Conservation (phyloP, 2,329 filamentous ascomycete genomes). For the Falciphora oryzae region DNA sequence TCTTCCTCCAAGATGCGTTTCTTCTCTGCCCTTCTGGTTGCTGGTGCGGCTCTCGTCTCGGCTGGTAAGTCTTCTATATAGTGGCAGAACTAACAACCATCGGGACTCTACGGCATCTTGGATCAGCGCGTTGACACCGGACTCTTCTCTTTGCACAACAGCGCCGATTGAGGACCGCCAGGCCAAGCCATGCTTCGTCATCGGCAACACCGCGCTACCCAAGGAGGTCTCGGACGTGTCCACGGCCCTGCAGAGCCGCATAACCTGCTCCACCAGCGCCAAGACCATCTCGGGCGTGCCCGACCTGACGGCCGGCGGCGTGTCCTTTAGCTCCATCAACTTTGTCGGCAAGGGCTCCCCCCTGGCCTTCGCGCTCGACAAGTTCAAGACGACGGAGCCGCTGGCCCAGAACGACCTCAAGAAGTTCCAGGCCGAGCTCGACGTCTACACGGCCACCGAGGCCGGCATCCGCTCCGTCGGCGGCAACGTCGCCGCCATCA, state of each 20-base stretch:
- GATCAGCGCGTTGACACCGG: neutral
- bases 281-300: slow-evolving; percentile 49
- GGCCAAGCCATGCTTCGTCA: slow-evolving; percentile 41
- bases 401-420: slow-evolving; percentile 44
- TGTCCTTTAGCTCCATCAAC: slow-evolving; percentile 50
- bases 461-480: slow-evolving; percentile 49
- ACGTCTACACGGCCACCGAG: slow-evolving; percentile 55
- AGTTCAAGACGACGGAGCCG: slow-evolving; percentile 45
- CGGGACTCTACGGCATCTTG: neutral
- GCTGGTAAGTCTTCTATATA: neutral
- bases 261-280: slow-evolving; percentile 42
- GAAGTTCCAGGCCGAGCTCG: slow-evolving; percentile 46
- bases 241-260: slow-evolving; percentile 31
- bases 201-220: slow-evolving; percentile 45
- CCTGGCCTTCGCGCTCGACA: slow-evolving; percentile 46
- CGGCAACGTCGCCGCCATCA: slow-evolving; percentile 38
- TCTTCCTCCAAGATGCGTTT: slow-evolving; percentile 8
- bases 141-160: neutral
- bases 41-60: slow-evolving; percentile 2
- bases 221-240: slow-evolving; percentile 40
- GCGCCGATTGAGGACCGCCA: slow-evolving; percentile 16
- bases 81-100: neutral
- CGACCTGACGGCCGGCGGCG: slow-evolving; percentile 46
- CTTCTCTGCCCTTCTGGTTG: slow-evolving; percentile 5
- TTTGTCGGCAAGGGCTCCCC: slow-evolving; percentile 43